phyloP scores from a whole-genome alignment of 2,329 filamentous ascomycete species.

The Fusarium fujikuroi region DNA sequence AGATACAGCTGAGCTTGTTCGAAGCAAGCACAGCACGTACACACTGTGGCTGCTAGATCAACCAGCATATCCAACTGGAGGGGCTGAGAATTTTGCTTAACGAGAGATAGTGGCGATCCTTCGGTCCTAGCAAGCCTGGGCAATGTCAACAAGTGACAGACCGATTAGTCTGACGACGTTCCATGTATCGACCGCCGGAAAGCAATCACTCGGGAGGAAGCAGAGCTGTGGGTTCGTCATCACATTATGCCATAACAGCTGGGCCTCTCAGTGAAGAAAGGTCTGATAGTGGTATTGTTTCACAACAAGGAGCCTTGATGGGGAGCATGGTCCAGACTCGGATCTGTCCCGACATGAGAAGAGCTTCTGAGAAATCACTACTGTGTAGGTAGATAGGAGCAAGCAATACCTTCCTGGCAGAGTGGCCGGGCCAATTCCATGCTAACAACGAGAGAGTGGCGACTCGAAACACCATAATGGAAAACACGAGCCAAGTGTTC shows the following conservation, averaged over 20 bases:
- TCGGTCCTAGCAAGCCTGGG: background rate
- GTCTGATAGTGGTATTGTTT: slow-evolving; percentile 37
- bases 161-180: slow-evolving; percentile 12
- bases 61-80: slow-evolving; percentile 1
- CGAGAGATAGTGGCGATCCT: background rate
- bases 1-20: slow-evolving; percentile 14
- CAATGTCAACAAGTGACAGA: slow-evolving; percentile 19
- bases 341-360: slow-evolving; percentile 22
- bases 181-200: slow-evolving; percentile 6
- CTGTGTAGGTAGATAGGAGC: background rate
- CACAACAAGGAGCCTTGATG: slow-evolving; percentile 39
- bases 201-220: slow-evolving; percentile 28
- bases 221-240: slow-evolving; percentile 35
- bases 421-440: background rate
- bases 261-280: slow-evolving; percentile 33
- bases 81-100: background rate
- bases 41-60: slow-evolving; percentile 16
- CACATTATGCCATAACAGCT: slow-evolving; percentile 32
- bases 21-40: slow-evolving; percentile 32
- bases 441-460: slow-evolving; percentile 24
- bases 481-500: background rate
- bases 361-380: slow-evolving; percentile 1
- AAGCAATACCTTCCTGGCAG: slow-evolving; percentile 6
- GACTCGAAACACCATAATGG: slow-evolving; percentile 4
- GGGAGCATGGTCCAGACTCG: slow-evolving; percentile 32